Evolutionary conservation across 2,329 filamentous ascomycete species (phyloP).

Genomic region (Fusarium proliferatum): DNA sequence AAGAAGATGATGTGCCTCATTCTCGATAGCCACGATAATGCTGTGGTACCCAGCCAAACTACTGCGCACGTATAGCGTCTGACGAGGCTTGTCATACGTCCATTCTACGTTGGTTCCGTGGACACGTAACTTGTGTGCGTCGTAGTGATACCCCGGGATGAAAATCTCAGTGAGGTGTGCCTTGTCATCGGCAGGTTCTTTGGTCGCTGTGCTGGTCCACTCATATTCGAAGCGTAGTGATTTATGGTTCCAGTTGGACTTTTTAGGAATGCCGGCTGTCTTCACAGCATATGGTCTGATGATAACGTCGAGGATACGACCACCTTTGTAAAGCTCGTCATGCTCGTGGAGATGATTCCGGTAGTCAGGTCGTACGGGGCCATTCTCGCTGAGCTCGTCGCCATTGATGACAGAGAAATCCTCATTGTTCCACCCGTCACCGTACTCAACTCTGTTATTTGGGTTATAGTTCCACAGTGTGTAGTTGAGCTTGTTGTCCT

Average conservation of each 20-base stretch:
- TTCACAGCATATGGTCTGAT: constrained; percentile 56
- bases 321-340: constrained; percentile 53
- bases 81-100: constrained; percentile 42
- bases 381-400: constrained; percentile 45
- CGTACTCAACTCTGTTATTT: constrained; percentile 52
- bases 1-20: constrained; percentile 39
- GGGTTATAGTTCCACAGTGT: constrained; percentile 57
- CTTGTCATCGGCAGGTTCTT: constrained; percentile 34
- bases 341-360: constrained; percentile 47
- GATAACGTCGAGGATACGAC: constrained; percentile 52
- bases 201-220: constrained; percentile 42
- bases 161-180: constrained; percentile 51
- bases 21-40: constrained; percentile 42
- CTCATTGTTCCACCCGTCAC: constrained; percentile 57
- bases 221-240: constrained; percentile 51
- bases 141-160: constrained; percentile 54
- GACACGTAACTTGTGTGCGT: constrained; percentile 42
- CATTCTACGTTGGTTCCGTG: constrained; percentile 47
- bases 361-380: constrained; percentile 46
- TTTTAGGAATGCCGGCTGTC: constrained; percentile 50
- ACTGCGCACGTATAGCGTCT: constrained; percentile 48
- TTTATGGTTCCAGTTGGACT: constrained; percentile 51
- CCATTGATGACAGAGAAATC: constrained; percentile 56
- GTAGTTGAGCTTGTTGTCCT: constrained; percentile 52
- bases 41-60: constrained; percentile 22